phyloP scores from a whole-genome alignment of 805 yeast genomes.

The Wickerhamiella australiensis region DNA sequence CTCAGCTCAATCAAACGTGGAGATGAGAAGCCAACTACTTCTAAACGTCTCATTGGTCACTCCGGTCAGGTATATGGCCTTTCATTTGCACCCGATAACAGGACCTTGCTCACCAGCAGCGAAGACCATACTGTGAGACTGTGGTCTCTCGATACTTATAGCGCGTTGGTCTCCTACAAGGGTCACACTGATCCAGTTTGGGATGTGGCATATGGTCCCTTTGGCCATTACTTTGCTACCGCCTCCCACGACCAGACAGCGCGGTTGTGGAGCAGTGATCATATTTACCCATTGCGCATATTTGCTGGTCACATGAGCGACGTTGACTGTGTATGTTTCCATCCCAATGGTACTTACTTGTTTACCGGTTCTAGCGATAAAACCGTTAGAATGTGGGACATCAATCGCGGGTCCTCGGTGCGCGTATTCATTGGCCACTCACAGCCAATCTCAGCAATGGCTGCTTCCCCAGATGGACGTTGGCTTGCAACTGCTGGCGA shows the following conservation, averaged over 20 bases:
- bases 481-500: constrained; percentile 94
- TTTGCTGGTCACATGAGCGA: constrained; percentile 97
- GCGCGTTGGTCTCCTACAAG: constrained; percentile 83
- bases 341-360: constrained; percentile 89
- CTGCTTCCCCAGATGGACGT: constrained; percentile 93
- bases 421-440: constrained; percentile 87
- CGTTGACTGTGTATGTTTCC: constrained; percentile 89
- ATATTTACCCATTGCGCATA: constrained; percentile 85
- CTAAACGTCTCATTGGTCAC: constrained; percentile 67
- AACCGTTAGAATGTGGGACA: constrained; percentile 97
- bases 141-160: constrained; percentile 88
- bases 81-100: constrained; percentile 82
- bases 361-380: constrained; percentile 93
- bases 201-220: constrained; percentile 91
- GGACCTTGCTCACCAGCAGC: constrained; percentile 65
- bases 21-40: constrained; percentile 23
- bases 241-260: constrained; percentile 98
- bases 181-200: constrained; percentile 94
- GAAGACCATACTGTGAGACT: constrained; percentile 86
- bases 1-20: constrained; percentile 33
- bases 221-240: constrained; percentile 96
- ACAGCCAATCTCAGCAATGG: constrained; percentile 72
- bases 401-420: constrained; percentile 75
- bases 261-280: constrained; percentile 95
- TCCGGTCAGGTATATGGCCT: constrained; percentile 88